phyloP scores from a whole-genome alignment of 139 green algal species.

The Auxenochlorella pyrenoidosa region DNA sequence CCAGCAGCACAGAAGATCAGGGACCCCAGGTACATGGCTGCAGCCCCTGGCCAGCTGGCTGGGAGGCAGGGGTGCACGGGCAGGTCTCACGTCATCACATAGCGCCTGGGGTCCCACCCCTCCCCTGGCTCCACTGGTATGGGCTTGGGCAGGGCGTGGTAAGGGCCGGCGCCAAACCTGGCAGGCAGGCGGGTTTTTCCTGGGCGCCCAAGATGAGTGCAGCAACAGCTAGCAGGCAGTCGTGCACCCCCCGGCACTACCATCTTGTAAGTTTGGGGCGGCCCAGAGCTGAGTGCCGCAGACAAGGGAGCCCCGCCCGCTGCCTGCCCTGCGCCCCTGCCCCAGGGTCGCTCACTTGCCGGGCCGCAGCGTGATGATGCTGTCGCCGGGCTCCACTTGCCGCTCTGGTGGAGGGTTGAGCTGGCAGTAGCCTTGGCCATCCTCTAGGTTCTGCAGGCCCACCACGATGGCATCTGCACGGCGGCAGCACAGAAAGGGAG shows the following conservation, averaged over 20 bases:
- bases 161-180: background rate
- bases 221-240: too few relatives aligned
- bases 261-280: too few relatives aligned
- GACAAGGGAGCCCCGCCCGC: too few relatives aligned
- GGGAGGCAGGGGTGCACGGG: fast-evolving
- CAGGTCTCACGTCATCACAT: background rate
- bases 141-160: background rate
- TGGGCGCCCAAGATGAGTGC: too few relatives aligned
- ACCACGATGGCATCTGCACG: constrained; percentile 39
- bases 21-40: too few relatives aligned
- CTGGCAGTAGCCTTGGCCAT: background rate
- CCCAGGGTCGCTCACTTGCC: background rate
- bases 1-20: too few relatives aligned
- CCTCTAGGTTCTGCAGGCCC: constrained; percentile 3
- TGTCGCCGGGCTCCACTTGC: constrained; percentile 22
- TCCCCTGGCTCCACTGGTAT: background rate
- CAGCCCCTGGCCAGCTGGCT: too few relatives aligned
- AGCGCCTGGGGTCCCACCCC: background rate
- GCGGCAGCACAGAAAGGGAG: too few relatives aligned
- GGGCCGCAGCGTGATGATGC: constrained; percentile 52
- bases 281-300: too few relatives aligned
- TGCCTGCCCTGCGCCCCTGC: too few relatives aligned
- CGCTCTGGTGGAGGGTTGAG: constrained; percentile 26
- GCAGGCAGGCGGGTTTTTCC: too few relatives aligned
- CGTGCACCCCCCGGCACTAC: too few relatives aligned